Base-by-base conservation (phyloP, 2,329 filamentous ascomycete genomes). In the Emericellopsis atlantica region DNA sequence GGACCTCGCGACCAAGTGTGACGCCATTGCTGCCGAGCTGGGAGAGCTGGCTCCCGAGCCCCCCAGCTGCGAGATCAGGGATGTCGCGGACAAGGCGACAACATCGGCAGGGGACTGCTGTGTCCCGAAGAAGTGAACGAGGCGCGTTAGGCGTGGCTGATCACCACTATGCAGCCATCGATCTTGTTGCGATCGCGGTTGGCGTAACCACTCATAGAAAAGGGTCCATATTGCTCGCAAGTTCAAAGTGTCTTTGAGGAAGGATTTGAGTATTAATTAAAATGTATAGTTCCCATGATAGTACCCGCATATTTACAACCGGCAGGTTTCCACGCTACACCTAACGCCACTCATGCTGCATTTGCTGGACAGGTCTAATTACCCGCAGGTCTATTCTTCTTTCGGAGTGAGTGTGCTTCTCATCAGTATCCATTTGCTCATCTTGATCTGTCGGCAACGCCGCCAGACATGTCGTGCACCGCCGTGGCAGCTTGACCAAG, bases 1-100 rank as follows among this genome's bases (percentile, higher is more conserved):
- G 23, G 51, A 65, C 32, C 69, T 86, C 57, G 82, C 81, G 0
- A 52, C 55, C 5, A 64, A 74, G 45, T 85, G 81, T 51, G 81
- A 85, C 55, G 54, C 64, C 21, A 57, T 76, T 6, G 79, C 76
- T 23, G 52, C 49, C 14, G 67, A 72, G 46, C 70, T 77, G 53
- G 76, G 74, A 31, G 79, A 81, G 55, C 49, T 69, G 15, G 51
- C 60, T 32, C 57, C 51, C 22, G 55, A 58, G 22, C 51, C 54
- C 6, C 41, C 52, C 14, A 57, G 51, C 44, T 61, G 61, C 45
- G 51, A 54, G 18, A 54, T 71, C 32, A 62, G 56, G 41, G 59
- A 60, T 4, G 54, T 76, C 36, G 69, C 67, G 12, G 65, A 72
- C 48, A 56, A 56, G n/a, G 71, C 64, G 8, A 62, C 59, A 9